Percentiles rank a stretch among this genome's conserved stretches.
phyloP scores from a whole-genome alignment of 768 basidiomycete genomes.

The Lentinus tigrinus region DNA sequence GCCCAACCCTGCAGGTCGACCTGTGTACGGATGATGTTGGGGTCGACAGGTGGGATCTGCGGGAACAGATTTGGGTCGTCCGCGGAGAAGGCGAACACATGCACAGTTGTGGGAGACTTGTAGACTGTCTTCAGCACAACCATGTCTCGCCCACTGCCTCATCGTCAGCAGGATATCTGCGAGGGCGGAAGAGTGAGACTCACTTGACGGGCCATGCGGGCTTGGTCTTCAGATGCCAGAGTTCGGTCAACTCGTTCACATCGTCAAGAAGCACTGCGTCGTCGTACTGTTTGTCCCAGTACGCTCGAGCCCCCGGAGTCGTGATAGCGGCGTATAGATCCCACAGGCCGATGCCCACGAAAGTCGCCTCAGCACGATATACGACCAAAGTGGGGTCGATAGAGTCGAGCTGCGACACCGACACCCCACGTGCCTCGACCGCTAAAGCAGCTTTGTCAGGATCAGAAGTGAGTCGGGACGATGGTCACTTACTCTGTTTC shows the following conservation, averaged over 20 bases:
- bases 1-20: constrained; percentile 99
- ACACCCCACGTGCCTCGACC: constrained; percentile 86
- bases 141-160: constrained; percentile 76
- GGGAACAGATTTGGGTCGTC: constrained; percentile 89
- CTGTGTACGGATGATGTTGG: constrained; percentile 86
- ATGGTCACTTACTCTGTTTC: constrained; percentile 66
- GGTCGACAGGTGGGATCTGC: constrained; percentile 60
- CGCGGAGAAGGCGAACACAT: constrained; percentile 92
- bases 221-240: constrained; percentile 92
- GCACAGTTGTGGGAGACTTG: constrained; percentile 92
- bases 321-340: constrained; percentile 86
- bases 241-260: constrained; percentile 84
- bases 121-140: constrained; percentile 94
- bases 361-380: constrained; percentile 94
- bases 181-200: constrained; percentile 32
- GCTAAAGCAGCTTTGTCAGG: constrained; percentile 36
- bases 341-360: constrained; percentile 95
- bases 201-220: constrained; percentile 93
- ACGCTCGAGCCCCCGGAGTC: constrained; percentile 77
- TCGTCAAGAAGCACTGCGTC: constrained; percentile 86
- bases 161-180: not conserved
- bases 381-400: constrained; percentile 97
- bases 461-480: constrained; percentile 6
- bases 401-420: constrained; percentile 92
- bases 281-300: constrained; percentile 91